Conservation (phyloP, 1,284 basidiomycete species). For the Apiotrichum akiyoshidainum region DNA sequence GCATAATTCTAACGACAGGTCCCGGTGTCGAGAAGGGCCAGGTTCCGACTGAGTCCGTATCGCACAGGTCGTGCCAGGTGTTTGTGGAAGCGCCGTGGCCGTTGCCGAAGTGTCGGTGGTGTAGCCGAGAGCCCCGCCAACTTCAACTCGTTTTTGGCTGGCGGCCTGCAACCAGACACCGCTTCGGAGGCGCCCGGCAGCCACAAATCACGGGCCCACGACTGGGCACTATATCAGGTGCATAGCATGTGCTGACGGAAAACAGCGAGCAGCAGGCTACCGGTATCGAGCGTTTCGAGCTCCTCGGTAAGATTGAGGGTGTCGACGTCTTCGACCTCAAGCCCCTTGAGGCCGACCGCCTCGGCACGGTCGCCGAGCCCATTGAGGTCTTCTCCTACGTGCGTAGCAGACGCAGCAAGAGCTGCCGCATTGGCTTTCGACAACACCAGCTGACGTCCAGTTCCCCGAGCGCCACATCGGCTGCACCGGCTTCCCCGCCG, state of each 20-base stretch:
- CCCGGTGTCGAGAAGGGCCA: conserved; percentile 45
- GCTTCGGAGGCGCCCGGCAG: conserved; percentile 6
- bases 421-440: background rate
- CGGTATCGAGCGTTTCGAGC: conserved; percentile 92
- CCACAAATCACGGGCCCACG: background rate
- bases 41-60: conserved; percentile 49
- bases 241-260: background rate
- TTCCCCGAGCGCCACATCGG: conserved; percentile 76
- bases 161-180: background rate
- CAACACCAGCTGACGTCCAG: conserved; percentile 51
- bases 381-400: conserved; percentile 85
- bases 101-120: no score
- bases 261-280: conserved; percentile 76
- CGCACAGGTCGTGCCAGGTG: background rate
- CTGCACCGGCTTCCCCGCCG: conserved; percentile 85
- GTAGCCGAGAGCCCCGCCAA: background rate
- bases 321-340: conserved; percentile 86
- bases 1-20: conserved; percentile 22
- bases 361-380: conserved; percentile 85
- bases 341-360: conserved; percentile 77
- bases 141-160: no score
- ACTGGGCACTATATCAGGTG: no score
- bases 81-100: background rate
- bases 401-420: conserved; percentile 46
- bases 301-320: conserved; percentile 83